Conservation (phyloP, 1,139 yeast genomes). For the Yamadazyma pseudoaaseri region DNA sequence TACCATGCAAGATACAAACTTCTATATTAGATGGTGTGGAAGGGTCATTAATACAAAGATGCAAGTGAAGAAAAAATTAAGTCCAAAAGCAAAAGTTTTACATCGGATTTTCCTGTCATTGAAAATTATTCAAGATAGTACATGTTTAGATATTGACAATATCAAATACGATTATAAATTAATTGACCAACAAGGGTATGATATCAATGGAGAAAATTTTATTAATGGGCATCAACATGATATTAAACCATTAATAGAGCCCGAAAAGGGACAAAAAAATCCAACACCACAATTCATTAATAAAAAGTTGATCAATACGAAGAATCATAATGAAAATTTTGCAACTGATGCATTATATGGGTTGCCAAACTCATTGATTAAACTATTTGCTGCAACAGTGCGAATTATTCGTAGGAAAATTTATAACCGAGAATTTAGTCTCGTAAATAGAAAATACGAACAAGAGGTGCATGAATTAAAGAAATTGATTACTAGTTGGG, state of each 20-base stretch:
- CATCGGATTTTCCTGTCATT: conserved; percentile 78
- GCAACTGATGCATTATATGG: conserved; percentile 85
- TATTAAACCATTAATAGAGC: conserved; percentile 10
- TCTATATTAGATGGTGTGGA: conserved; percentile 76
- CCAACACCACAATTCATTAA: conserved; percentile 45
- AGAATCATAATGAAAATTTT: conserved; percentile 52
- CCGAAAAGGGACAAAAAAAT: conserved; percentile 5
- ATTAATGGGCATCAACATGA: conserved; percentile 26
- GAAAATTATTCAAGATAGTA: conserved; percentile 72
- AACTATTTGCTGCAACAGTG: conserved; percentile 70
- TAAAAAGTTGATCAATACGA: conserved; percentile 43
- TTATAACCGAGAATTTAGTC: conserved; percentile 39
- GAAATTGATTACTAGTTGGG: conserved; percentile 59
- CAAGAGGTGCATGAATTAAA: conserved; percentile 50
- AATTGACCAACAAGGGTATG: conserved; percentile 33
- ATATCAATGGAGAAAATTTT: conserved; percentile 41
- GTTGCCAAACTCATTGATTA: conserved; percentile 74
- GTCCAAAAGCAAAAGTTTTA: conserved; percentile 72
- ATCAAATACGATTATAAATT: conserved; percentile 36
- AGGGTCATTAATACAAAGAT: conserved; percentile 69
- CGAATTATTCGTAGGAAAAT: conserved; percentile 62
- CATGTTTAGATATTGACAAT: conserved; percentile 45
- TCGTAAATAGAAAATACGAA: conserved; percentile 34
- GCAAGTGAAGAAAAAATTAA: conserved; percentile 61
- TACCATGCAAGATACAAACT: conserved; percentile 81